Evolutionary conservation across 805 yeast species (phyloP).

Genomic region (Saccharomycopsis synnaedendra): DNA sequence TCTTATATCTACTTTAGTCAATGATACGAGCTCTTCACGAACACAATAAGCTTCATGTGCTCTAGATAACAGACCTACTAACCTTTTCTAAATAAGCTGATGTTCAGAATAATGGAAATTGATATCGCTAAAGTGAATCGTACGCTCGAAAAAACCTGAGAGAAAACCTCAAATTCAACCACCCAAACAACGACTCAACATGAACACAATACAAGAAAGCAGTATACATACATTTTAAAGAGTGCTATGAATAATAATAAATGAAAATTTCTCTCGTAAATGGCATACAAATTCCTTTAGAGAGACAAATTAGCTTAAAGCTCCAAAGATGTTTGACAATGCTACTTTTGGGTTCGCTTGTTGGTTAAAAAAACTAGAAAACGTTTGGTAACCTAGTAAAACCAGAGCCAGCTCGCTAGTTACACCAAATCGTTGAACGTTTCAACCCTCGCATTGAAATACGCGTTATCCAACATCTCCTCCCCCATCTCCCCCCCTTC

Average conservation of each 20-base stretch:
- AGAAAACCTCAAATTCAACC: too few species aligned
- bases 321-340: neutral
- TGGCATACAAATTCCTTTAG: slow-evolving; percentile 1
- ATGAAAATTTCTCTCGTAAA: neutral
- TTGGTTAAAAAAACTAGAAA: neutral
- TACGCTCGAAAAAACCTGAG: too few species aligned
- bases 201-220: too few species aligned
- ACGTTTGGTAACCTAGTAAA: slow-evolving; percentile 5
- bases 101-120: too few species aligned
- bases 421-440: neutral
- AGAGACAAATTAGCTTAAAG: slow-evolving; percentile 6
- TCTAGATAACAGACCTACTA: too few species aligned
- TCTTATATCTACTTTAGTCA: neutral
- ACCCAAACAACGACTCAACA: too few species aligned
- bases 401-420: slow-evolving; percentile 3
- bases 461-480: neutral
- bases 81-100: too few species aligned
- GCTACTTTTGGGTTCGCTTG: too few species aligned
- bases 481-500: neutral
- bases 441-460: neutral
- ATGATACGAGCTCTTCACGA: neutral
- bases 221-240: neutral
- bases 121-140: too few species aligned
- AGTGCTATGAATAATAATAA: neutral
- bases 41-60: neutral